Conservation (phyloP, 352 stramenopile species). For the Phytophthora lateralis region DNA sequence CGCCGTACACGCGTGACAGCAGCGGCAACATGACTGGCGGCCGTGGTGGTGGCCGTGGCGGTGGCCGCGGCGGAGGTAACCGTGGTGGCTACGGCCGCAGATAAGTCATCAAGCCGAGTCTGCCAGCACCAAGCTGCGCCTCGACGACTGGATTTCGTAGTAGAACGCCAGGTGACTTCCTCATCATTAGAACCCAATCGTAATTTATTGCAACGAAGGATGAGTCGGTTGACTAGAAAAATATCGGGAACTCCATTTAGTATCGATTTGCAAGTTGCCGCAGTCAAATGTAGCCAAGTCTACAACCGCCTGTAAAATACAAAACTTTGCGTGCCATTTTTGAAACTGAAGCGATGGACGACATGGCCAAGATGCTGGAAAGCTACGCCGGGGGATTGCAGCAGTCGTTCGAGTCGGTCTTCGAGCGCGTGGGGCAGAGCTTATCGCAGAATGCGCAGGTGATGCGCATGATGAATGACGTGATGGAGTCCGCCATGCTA, state of each 20-base stretch:
- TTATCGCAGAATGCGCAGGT: constrained; percentile 69
- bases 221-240: constrained; percentile 39
- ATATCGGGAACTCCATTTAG: constrained; percentile 1
- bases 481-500: constrained; percentile 80
- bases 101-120: constrained; percentile 27
- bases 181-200: constrained; percentile 47
- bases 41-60: constrained; percentile 12
- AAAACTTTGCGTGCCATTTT: neutral
- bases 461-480: constrained; percentile 87
- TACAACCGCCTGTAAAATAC: too few species aligned
- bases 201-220: constrained; percentile 53
- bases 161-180: constrained; percentile 36
- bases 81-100: constrained; percentile 31
- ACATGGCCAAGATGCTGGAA: constrained; percentile 71
- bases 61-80: constrained; percentile 18
- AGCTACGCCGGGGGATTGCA: constrained; percentile 64
- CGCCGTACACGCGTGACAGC: constrained; percentile 44
- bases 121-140: constrained; percentile 6
- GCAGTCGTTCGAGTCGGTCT: constrained; percentile 74
- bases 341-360: constrained; percentile 52
- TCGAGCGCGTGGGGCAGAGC: constrained; percentile 70
- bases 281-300: too few species aligned
- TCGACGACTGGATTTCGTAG: constrained; percentile 19
- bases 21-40: constrained; percentile 20
- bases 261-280: neutral